Conservation (phyloP, 2,329 filamentous ascomycete genomes). For the Pyricularia pennisetigena region DNA sequence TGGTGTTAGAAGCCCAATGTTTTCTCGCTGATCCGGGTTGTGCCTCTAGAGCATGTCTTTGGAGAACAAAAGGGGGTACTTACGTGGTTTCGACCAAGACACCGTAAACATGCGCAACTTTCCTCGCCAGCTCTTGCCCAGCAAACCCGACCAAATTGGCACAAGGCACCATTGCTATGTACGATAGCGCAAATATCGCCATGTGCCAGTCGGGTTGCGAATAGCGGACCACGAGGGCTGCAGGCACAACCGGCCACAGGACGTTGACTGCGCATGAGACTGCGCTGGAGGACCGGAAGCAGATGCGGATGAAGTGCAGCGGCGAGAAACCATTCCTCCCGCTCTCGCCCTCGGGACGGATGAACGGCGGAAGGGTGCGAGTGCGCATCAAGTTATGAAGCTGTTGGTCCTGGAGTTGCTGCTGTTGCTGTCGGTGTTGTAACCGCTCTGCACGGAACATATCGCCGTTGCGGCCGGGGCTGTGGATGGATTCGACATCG, state of each 20-base stretch:
- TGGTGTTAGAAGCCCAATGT: background rate
- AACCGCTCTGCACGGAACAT: background rate
- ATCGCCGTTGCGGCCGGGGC: background rate
- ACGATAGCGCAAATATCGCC: slow-evolving; percentile 59
- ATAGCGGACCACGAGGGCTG: slow-evolving; percentile 54
- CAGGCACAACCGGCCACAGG: slow-evolving; percentile 66
- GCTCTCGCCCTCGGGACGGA: slow-evolving; percentile 48
- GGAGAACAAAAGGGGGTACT: slow-evolving; percentile 10
- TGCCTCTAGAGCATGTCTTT: background rate
- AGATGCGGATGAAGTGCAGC: slow-evolving; percentile 51
- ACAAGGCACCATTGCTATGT: slow-evolving; percentile 68
- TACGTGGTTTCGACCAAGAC: slow-evolving; percentile 50
- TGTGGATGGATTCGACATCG: background rate
- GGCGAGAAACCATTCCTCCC: slow-evolving; percentile 58
- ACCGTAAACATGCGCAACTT: slow-evolving; percentile 64
- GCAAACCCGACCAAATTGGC: slow-evolving; percentile 70
- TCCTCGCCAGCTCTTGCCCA: slow-evolving; percentile 61
- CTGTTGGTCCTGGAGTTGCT: background rate
- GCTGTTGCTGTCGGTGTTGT: background rate
- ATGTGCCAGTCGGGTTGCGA: slow-evolving; percentile 34
- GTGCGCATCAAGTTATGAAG: slow-evolving; percentile 4
- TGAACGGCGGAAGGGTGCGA: slow-evolving; percentile 6
- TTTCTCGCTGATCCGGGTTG: background rate
- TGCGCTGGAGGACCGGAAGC: slow-evolving; percentile 46
- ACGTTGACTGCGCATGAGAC: slow-evolving; percentile 58